phyloP scores from a whole-genome alignment of 805 yeast genomes.

The Phaffomyces antillensis region DNA sequence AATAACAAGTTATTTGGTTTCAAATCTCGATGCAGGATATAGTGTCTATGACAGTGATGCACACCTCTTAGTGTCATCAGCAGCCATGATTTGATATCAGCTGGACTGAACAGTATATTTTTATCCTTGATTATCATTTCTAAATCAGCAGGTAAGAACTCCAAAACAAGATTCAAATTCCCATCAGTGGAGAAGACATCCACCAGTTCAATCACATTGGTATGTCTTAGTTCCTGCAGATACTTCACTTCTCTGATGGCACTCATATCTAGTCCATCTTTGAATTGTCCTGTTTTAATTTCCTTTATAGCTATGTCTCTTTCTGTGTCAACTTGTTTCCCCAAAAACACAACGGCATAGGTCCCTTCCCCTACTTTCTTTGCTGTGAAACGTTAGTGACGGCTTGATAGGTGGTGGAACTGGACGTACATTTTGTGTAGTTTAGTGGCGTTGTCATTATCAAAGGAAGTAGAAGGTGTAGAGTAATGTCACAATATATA shows the following conservation, averaged over 20 bases:
- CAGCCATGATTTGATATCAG: conserved; percentile 90
- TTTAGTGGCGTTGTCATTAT: background rate
- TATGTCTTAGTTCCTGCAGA: conserved; percentile 71
- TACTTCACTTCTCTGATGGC: conserved; percentile 92
- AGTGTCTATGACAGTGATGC: conserved; percentile 91
- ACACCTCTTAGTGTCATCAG: conserved; percentile 92
- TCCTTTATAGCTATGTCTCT: conserved; percentile 86
- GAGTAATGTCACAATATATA: background rate
- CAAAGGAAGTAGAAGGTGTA: background rate
- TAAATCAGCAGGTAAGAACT: conserved; percentile 85
- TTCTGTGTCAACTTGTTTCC: conserved; percentile 49
- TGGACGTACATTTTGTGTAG: conserved; percentile 2
- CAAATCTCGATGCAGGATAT: conserved; percentile 84
- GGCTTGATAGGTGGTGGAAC: no score
- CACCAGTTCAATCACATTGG: conserved; percentile 76
- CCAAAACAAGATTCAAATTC: conserved; percentile 78
- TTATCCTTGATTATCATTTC: conserved; percentile 85
- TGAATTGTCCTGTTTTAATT: conserved; percentile 88
- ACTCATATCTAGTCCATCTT: conserved; percentile 96
- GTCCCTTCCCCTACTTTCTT: conserved; percentile 98
- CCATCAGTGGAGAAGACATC: conserved; percentile 73
- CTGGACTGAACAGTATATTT: conserved; percentile 65
- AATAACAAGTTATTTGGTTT: conserved; percentile 87
- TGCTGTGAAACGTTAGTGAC: conserved; percentile 31
- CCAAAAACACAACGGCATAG: conserved; percentile 91